These are phyloP conservation scores for Ogataea allantospora DNA, from an alignment of 805 yeast species.

Conservation along the genomic window DNA sequence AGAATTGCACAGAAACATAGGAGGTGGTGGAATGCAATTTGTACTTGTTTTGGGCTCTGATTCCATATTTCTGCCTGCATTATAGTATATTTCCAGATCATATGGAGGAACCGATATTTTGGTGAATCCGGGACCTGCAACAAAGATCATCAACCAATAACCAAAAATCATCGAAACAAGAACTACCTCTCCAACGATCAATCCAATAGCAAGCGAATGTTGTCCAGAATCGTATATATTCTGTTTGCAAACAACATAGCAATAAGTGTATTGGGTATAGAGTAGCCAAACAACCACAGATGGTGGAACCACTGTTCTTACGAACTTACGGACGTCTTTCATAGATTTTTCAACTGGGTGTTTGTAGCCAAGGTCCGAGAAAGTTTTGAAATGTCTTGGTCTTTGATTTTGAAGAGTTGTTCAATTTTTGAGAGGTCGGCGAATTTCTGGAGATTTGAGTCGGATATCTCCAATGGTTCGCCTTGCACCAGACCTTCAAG, in stretches of 20 bases:
- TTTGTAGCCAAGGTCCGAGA: conserved; percentile 26
- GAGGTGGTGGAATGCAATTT: conserved; percentile 40
- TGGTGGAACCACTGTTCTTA: conserved; percentile 13
- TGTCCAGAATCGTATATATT: not conserved
- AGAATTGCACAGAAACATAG: conserved; percentile 61
- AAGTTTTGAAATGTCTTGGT: conserved; percentile 18
- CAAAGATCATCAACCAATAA: conserved; percentile 46
- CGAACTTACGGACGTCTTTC: not conserved
- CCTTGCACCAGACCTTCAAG: conserved; percentile 34
- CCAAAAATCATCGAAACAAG: conserved; percentile 27
- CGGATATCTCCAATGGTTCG: conserved; percentile 33
- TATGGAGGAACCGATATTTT: conserved; percentile 35
- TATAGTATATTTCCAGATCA: conserved; percentile 14
- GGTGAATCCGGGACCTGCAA: conserved; percentile 61
- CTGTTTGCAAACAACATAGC: conserved; percentile 29
- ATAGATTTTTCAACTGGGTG: conserved; percentile 32
- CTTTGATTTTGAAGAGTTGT: conserved; percentile 29
- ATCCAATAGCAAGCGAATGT: conserved; percentile 28
- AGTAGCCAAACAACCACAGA: conserved; percentile 22
- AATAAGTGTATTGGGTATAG: conserved; percentile 29
- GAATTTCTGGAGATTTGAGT: conserved; percentile 30
- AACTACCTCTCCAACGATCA: conserved; percentile 32
- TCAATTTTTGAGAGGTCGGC: conserved; percentile 32
- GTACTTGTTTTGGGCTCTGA: not conserved
- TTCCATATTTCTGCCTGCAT: not conserved